Evolutionary conservation across 495 filamentous ascomycete genomes (phyloP), one percentile per base, ranked within the genome.

Genomic region (Talaromyces ruber): DNA sequence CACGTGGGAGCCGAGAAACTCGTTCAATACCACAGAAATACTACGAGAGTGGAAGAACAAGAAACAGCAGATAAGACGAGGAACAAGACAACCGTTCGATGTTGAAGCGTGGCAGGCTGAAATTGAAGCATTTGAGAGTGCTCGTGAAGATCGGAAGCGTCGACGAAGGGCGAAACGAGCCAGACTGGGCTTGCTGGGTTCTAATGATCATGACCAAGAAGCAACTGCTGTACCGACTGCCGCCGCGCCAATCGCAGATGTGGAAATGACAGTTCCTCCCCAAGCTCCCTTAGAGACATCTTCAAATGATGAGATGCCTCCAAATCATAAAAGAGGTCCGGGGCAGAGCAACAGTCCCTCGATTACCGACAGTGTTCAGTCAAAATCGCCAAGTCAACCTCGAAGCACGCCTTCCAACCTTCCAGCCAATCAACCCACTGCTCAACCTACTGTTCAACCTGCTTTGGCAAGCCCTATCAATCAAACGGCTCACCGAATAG

Each of bases 1-100:
- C 57, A 85, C 81, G 3, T 92, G 88, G 88, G 87, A 91, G 63
- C 83, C 86, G 0, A 67, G 67, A n/a, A 68, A 78, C 0, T 71
- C 79, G 52, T 81, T 92, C 39, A 69, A 79, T 22, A 69, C 76
- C 14, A 71, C 74, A 0, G 67, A 71, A n/a, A 75, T 84, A 6
- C 67, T 83, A 1, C 26, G 58, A 0, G 74, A 77, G 3, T 91
- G 88, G 87, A 69, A 75, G 8, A 67, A 74, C n/a, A 80, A 73
- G 5, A 84, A 84, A 59, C 61, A 62, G 7, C 72, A 71, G 2
- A 76, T 86, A 18, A 64, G 58, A 0, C 67, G 64, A 3, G 84
- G 84, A 2, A 68, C 70, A 4, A 58, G 67, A 2, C 14, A 67
- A 25, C 62, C 66, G 0, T 88, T 86, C 63, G 77, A 88, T 64